A percentile compares a stretch with the other conserved stretches of the same genome.
Evolutionary conservation across 1,139 yeast species (phyloP).

Genomic region (Kodamaea derodonti): DNA sequence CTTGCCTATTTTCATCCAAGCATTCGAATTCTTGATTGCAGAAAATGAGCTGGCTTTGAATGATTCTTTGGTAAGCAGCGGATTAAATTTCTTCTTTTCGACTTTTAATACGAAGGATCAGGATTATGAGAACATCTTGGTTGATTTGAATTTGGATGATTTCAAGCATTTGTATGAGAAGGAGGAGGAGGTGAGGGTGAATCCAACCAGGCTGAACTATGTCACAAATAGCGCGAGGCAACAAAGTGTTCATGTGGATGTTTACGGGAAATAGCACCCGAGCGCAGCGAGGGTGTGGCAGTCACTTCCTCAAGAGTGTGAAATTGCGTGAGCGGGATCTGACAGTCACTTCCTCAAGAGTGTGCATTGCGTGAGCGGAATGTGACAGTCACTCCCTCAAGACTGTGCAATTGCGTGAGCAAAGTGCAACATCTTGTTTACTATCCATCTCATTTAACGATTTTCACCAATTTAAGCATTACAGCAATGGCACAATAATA

Average conservation of each 20-base stretch:
- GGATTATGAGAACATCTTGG: not conserved
- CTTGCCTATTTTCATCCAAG: constrained; percentile 16
- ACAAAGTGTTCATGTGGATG: constrained; percentile 32
- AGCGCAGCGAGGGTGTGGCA: too few species aligned
- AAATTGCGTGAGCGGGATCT: too few species aligned
- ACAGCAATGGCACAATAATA: too few species aligned
- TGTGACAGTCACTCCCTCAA: too few species aligned
- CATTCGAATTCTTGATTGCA: constrained; percentile 18
- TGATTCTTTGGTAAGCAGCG: constrained; percentile 22
- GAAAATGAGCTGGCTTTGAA: constrained; percentile 9
- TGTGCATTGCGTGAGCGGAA: too few species aligned
- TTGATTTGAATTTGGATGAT: constrained; percentile 12
- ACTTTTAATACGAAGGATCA: constrained; percentile 16
- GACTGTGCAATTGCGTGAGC: too few species aligned
- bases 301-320: too few species aligned
- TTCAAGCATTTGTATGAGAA: constrained; percentile 15
- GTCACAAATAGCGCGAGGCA: constrained; percentile 20
- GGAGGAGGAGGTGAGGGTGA: not conserved
- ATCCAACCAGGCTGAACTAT: constrained; percentile 7
- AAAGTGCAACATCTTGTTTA: too few species aligned
- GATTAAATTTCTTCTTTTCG: constrained; percentile 21
- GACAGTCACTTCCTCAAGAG: too few species aligned
- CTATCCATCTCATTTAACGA: too few species aligned
- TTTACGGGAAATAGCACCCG: constrained; percentile 19
- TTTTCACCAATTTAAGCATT: too few species aligned